Base-by-base conservation (phyloP, 2,329 filamentous ascomycete species). In the Scytalidium lignicola region DNA sequence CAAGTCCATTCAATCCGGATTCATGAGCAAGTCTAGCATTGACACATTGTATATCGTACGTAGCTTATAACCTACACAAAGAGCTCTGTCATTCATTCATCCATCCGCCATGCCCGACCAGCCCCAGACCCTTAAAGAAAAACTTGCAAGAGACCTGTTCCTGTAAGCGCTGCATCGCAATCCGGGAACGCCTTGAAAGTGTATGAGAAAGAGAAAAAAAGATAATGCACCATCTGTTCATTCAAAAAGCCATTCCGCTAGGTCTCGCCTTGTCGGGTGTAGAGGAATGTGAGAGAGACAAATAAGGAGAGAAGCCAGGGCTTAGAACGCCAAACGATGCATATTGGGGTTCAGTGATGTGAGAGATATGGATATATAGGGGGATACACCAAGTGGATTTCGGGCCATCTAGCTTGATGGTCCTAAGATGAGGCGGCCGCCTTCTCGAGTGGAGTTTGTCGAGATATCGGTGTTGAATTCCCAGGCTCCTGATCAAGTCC, bases 381-480 rank as follows among this genome's bases (percentile, higher is more conserved):
- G 12, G 15, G 15, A 37, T n/a, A 13, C 8, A 37, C 32, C 8
- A 37, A 37, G 32, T 8, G 15, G n/a, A 37, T 37, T 37, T n/a
- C 15, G 15, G n/a, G 32, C 6, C n/a, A 5, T n/a, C 32, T 37
- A 37, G 32, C n/a, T 37, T 15, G 32, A 37, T 37, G 32, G 32
- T 8, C 32, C 32, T 37, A 37, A 17, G 10, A 37, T 37, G 32
- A 37, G 32, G 32, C 32, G 32, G 32, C 32, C 32, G n/a, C 32
- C 32, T 4, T 37, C 32, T 5, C 32, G 32, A 5, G 32, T 37
- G 32, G 32, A 37, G 32, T 37, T 13, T 4, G n/a, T 17, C 15
- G 43, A 44, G 23, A 44, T 23, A 44, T 44, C 43, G 17, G 17
- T 29, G 43, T 44, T 44, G 21, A 44, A 44, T 19, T 44, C 21